Conservation (phyloP, 2,329 filamentous ascomycete genomes). For the Apiospora rasikravindrae region DNA sequence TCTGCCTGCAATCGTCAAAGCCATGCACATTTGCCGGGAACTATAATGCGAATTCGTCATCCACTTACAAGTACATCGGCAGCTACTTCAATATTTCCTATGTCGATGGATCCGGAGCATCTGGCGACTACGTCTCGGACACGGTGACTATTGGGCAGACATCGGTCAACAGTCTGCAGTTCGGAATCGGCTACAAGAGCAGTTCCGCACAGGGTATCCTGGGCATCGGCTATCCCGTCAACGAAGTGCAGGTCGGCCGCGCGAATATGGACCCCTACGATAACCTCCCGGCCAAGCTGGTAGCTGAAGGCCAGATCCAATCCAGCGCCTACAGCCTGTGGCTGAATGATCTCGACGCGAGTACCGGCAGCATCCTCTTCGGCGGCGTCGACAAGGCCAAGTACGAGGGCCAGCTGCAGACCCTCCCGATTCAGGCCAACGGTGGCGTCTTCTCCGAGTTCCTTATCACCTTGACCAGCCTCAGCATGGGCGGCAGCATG, state of each 20-base stretch:
- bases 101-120: conserved; percentile 77
- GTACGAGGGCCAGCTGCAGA: conserved; percentile 66
- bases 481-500: conserved; percentile 51
- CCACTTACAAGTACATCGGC: conserved; percentile 75
- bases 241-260: conserved; percentile 75
- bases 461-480: conserved; percentile 68
- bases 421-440: conserved; percentile 68
- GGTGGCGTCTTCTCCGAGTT: conserved; percentile 64
- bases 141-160: conserved; percentile 64
- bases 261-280: conserved; percentile 61
- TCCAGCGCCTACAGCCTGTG: conserved; percentile 76
- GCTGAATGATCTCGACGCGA: conserved; percentile 73
- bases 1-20: conserved; percentile 57
- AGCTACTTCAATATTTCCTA: conserved; percentile 88
- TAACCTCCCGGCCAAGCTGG: conserved; percentile 72
- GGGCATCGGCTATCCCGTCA: conserved; percentile 80
- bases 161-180: conserved; percentile 64
- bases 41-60: conserved; percentile 74
- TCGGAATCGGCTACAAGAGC: conserved; percentile 73
- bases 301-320: conserved; percentile 62
- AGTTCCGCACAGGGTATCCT: conserved; percentile 73
- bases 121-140: conserved; percentile 82
- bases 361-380: conserved; percentile 72
- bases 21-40: conserved; percentile 68
- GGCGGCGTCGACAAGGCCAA: conserved; percentile 74